Base-by-base conservation (phyloP, 305 asterid genomes). In the Fraxinus xanthoxyloides region DNA sequence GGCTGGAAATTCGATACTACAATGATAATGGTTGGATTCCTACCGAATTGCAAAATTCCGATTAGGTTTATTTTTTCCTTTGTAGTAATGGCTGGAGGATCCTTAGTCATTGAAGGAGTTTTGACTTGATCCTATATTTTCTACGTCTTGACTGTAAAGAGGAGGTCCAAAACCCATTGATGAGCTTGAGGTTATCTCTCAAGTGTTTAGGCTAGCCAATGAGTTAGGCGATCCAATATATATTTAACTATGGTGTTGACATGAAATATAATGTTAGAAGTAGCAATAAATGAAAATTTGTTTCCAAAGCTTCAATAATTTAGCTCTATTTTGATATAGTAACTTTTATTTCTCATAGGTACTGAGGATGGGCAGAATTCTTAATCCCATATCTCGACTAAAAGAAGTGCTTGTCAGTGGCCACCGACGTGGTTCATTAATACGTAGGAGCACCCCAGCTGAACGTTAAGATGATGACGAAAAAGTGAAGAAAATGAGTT, bases 381-480 rank as follows among this genome's bases (percentile, higher is more conserved):
- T 46, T 75, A 81, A 86, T 83, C 91, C 93, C 54, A 36, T 88
- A 72, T 81, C 89, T 34, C 88, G 87, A 72, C 77, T 90, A 31
- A 88, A 86, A 75, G 87, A 85, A 74, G 88, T 77, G 61, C 35
- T 80, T 21, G 82, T 84, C 21, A 84, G 84, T 19, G 80, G 87
- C 59, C 84, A 59, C 48, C 89, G 79, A 69, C 76, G 72, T 23
- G 81, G 82, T 77, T 84, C 91, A 70, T 76, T 82, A 77, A 61
- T 80, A 76, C 75, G 87, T 35, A 80, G 77, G 40, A 82, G 82
- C 79, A 48, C 82, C 78, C 84, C 82, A 61, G 54, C 85, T 0
- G 78, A 80, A 81, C 82, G 36, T 56, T 87, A 79, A 87, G 82
- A 82, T 56, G 75, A 84, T 81, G 80, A 76, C n/a, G 43, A 75